phyloP scores from a whole-genome alignment of 2,329 filamentous ascomycete genomes.

The Talaromyces sp. region DNA sequence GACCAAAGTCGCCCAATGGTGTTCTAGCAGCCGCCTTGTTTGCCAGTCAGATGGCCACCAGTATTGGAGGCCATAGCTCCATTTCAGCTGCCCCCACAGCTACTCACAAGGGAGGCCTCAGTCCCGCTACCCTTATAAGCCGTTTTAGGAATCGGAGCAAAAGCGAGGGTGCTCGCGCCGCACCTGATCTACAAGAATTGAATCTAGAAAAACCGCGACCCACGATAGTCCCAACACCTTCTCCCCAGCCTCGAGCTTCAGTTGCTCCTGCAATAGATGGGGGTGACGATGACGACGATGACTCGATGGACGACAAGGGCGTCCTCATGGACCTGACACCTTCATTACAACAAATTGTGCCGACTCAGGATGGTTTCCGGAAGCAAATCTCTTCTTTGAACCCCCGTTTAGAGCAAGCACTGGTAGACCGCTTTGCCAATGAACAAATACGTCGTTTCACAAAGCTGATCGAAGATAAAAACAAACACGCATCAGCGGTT shows the following conservation, averaged over 20 bases:
- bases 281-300: constrained; percentile 59
- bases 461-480: constrained; percentile 62
- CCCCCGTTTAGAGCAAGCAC: constrained; percentile 60
- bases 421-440: constrained; percentile 76
- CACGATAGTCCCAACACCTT: background rate
- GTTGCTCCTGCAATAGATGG: constrained; percentile 28
- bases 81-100: constrained; percentile 45
- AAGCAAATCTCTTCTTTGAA: constrained; percentile 69
- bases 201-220: background rate
- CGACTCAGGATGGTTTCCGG: constrained; percentile 71
- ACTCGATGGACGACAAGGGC: constrained; percentile 53
- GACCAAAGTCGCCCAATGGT: constrained; percentile 35
- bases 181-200: constrained; percentile 34
- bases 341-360: constrained; percentile 62
- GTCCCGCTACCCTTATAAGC: constrained; percentile 39
- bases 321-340: constrained; percentile 59
- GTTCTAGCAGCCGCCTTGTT: constrained; percentile 37
- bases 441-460: constrained; percentile 79
- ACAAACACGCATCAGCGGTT: constrained; percentile 63
- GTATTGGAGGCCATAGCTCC: constrained; percentile 50
- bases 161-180: constrained; percentile 48
- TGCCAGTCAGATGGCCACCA: constrained; percentile 39
- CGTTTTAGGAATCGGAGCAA: constrained; percentile 47
- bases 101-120: constrained; percentile 37
- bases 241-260: background rate